Percentiles rank a stretch among this genome's conserved stretches.
These are phyloP conservation scores for Penicillium soppii DNA, from an alignment of 495 filamentous ascomycete genomes.

Conservation along the genomic window DNA sequence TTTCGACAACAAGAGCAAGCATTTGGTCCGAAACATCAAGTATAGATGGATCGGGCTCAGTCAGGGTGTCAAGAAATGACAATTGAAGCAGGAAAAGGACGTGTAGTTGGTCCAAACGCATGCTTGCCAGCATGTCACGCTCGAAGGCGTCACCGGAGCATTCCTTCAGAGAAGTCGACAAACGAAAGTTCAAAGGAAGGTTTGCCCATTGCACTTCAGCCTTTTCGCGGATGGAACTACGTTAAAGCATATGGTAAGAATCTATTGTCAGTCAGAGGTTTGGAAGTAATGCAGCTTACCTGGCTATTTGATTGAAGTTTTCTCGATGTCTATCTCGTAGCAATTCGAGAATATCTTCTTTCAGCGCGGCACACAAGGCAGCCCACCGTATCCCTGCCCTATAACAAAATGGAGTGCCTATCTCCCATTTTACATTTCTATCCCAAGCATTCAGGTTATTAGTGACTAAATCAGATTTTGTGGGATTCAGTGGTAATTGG, in stretches of 20 bases:
- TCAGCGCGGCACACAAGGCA: conserved; percentile 36
- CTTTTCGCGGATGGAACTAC: conserved; percentile 21
- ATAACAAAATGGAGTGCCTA: conserved; percentile 19
- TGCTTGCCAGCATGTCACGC: conserved; percentile 34
- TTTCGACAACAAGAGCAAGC: conserved; percentile 35
- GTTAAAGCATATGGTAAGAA: background rate
- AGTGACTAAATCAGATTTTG: background rate
- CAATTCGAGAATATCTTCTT: conserved; percentile 41
- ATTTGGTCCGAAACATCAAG: conserved; percentile 34
- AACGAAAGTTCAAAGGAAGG: conserved; percentile 26
- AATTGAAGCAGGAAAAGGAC: conserved; percentile 37
- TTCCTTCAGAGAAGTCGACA: conserved; percentile 26
- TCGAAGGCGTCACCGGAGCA: conserved; percentile 26
- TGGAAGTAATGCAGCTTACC: conserved; percentile 5
- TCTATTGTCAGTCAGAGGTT: background rate
- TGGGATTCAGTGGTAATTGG: conserved; percentile 27
- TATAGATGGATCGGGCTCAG: conserved; percentile 31
- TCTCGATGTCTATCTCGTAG: conserved; percentile 28
- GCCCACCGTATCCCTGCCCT: conserved; percentile 37
- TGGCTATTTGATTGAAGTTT: conserved; percentile 17
- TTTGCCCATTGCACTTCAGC: conserved; percentile 25
- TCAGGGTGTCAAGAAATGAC: conserved; percentile 24
- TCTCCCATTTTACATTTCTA: background rate
- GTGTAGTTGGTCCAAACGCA: conserved; percentile 39
- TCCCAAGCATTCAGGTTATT: conserved; percentile 15